A percentile compares a stretch with the other conserved stretches of the same genome.
phyloP scores from a whole-genome alignment of 257 asterid species.

The Solanum chmielewskii region DNA sequence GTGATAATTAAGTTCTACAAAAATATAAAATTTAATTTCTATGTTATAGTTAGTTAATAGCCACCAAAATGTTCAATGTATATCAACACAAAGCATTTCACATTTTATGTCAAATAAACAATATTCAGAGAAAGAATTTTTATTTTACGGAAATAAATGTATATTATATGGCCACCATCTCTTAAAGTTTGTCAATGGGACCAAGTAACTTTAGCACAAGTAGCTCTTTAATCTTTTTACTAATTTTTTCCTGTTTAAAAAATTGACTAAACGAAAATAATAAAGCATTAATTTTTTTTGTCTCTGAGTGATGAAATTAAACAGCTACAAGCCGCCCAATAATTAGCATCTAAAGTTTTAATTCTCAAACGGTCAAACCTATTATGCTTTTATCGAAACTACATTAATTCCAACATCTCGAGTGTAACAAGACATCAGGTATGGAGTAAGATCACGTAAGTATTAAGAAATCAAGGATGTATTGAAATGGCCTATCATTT shows the following conservation, averaged over 20 bases:
- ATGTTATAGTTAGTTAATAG: not conserved
- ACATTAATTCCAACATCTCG: not conserved
- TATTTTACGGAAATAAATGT: not conserved
- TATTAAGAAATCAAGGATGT: too few relatives aligned
- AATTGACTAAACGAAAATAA: too few relatives aligned
- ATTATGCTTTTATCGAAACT: not conserved
- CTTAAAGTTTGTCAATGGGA: not conserved
- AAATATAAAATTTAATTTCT: not conserved
- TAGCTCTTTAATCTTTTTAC: too few relatives aligned
- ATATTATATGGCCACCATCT: not conserved
- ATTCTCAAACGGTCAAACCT: too few relatives aligned
- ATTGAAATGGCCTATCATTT: too few relatives aligned
- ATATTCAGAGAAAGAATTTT: not conserved
- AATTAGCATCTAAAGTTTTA: too few relatives aligned
- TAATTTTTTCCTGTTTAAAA: too few relatives aligned
- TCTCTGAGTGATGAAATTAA: too few relatives aligned
- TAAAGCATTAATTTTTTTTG: too few relatives aligned
- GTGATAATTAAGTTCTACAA: not conserved
- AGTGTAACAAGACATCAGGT: not conserved
- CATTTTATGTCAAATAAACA: not conserved
- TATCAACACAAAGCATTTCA: not conserved
- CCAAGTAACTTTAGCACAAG: too few relatives aligned
- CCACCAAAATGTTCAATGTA: not conserved
- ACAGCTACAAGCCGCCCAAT: too few relatives aligned
- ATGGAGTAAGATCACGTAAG: too few relatives aligned